These are phyloP conservation scores for Protomyces gravidus DNA, from an alignment of 1,139 yeast species.

Conservation along the genomic window DNA sequence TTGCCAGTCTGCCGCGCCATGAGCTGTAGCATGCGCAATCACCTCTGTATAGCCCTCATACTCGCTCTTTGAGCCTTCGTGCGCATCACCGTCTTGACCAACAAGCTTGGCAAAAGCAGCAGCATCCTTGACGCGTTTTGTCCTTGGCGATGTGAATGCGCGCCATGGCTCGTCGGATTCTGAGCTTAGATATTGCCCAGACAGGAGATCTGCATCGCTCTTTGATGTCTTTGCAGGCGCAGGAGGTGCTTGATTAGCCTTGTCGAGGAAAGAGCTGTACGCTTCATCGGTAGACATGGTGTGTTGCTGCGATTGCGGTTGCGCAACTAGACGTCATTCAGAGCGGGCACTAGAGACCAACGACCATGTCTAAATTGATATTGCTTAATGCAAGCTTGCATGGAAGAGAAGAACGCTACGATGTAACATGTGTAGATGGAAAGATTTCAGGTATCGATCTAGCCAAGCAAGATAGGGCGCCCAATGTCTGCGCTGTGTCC, in stretches of 20 bases:
- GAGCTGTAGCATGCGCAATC: background rate
- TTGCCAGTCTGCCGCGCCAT: background rate
- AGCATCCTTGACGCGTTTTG: background rate
- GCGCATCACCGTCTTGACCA: background rate
- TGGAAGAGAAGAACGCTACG: background rate
- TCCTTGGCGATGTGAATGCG: background rate
- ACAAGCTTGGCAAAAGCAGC: constrained; percentile 1
- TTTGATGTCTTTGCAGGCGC: background rate
- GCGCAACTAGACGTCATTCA: no score
- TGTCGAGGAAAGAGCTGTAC: constrained; percentile 12
- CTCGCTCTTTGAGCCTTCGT: background rate
- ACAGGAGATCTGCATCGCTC: background rate
- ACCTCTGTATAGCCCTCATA: constrained; percentile 1
- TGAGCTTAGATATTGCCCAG: background rate
- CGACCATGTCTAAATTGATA: background rate
- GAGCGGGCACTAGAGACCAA: no score
- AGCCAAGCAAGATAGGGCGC: no score
- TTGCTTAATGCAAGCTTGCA: background rate
- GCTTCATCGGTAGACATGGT: constrained; percentile 20
- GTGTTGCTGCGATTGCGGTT: no score
- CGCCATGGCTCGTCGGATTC: constrained; percentile 24
- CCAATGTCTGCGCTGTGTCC: no score
- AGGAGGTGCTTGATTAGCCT: constrained; percentile 2
- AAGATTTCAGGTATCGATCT: no score
- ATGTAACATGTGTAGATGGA: background rate